Percentiles rank a stretch among this genome's conserved stretches.
Evolutionary conservation across 345 rosid species (phyloP).

Genomic region (Pseudoturritis turrita): DNA sequence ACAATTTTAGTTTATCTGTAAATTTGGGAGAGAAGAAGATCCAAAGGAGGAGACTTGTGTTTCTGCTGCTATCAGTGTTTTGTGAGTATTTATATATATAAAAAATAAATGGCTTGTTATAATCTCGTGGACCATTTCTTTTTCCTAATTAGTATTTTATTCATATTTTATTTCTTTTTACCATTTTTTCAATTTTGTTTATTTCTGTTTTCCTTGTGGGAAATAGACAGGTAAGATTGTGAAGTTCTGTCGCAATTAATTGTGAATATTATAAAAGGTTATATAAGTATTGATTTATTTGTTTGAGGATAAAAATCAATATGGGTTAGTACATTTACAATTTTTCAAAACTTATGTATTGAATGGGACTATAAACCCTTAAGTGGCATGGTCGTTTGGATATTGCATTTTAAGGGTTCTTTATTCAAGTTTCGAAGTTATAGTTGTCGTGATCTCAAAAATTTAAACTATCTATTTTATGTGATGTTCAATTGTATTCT

Average conservation of each 20-base stretch:
- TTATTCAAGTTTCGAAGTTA: not conserved
- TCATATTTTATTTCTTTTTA: not conserved
- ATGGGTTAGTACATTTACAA: too few relatives aligned
- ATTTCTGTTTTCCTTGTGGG: constrained; percentile 4
- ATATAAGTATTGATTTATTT: not conserved
- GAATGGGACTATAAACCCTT: too few relatives aligned
- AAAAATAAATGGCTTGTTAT: not conserved
- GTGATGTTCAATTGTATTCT: too few relatives aligned
- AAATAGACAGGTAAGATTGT: constrained; percentile 11
- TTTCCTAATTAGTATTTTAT: not conserved
- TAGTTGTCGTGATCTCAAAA: not conserved
- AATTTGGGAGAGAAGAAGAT: not conserved
- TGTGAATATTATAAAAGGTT: not conserved
- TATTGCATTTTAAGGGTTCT: not conserved
- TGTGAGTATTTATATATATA: constrained; percentile 8
- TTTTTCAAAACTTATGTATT: not conserved
- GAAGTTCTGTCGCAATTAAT: not conserved
- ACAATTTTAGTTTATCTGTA: not conserved
- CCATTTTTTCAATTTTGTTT: not conserved
- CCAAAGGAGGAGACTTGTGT: constrained; percentile 1
- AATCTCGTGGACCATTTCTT: not conserved
- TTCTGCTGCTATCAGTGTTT: not conserved
- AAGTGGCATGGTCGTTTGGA: not conserved
- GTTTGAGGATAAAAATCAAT: not conserved
- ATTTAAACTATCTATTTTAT: too few relatives aligned